Percentiles rank a stretch among this genome's conserved stretches.
phyloP scores from a whole-genome alignment of 768 basidiomycete species.

The Serpula lacrymans region DNA sequence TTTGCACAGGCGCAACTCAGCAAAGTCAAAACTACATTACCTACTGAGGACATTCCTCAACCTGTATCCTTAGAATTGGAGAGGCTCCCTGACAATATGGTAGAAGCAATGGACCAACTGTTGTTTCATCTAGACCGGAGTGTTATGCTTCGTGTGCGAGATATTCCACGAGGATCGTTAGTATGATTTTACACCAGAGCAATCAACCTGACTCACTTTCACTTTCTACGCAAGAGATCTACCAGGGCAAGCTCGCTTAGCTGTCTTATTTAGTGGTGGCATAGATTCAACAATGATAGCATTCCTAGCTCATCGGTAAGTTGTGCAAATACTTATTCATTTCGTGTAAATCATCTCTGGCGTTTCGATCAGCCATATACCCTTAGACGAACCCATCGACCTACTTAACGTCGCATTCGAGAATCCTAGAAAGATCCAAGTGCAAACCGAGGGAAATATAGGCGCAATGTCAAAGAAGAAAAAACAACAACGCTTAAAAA shows the following conservation, averaged over 20 bases:
- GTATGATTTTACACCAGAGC: constrained; percentile 12
- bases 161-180: constrained; percentile 56
- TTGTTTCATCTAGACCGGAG: constrained; percentile 58
- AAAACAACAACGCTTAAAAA: constrained; percentile 28
- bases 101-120: constrained; percentile 44
- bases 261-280: constrained; percentile 92
- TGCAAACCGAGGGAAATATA: constrained; percentile 43
- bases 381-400: constrained; percentile 80
- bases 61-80: constrained; percentile 29
- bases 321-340: not conserved
- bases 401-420: constrained; percentile 93
- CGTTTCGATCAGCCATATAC: constrained; percentile 59
- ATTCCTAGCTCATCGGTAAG: constrained; percentile 72
- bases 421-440: constrained; percentile 76
- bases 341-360: not conserved
- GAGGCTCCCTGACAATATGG: constrained; percentile 41
- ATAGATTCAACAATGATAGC: constrained; percentile 89
- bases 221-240: constrained; percentile 6
- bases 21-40: constrained; percentile 47
- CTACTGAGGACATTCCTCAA: constrained; percentile 37
- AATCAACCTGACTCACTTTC: no score
- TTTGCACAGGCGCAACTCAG: constrained; percentile 40
- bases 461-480: constrained; percentile 44
- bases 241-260: constrained; percentile 54
- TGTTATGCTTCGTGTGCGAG: constrained; percentile 61